Evolutionary conservation across 805 yeast genomes (phyloP).

Genomic region (Candida coleopterorum): DNA sequence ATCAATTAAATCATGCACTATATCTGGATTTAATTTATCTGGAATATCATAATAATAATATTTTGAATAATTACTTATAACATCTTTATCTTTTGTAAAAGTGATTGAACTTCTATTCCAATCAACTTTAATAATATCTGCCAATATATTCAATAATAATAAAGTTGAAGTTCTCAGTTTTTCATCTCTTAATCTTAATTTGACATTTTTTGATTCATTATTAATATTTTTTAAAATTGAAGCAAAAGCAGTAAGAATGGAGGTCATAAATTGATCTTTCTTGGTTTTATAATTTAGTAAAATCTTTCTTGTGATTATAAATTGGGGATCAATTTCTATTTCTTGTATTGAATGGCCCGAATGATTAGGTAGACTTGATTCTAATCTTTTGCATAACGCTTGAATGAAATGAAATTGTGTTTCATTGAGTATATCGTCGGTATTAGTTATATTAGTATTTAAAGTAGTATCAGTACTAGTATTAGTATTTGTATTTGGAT

Average conservation of each 20-base stretch:
- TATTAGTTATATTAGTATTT: not conserved
- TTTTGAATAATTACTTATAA: slow-evolving; percentile 18
- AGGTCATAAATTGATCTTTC: slow-evolving; percentile 14
- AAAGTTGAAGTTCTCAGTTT: slow-evolving; percentile 28
- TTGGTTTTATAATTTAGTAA: slow-evolving; percentile 16
- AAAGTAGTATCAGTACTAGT: too few species aligned
- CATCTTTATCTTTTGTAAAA: slow-evolving; percentile 11
- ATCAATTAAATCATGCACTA: slow-evolving; percentile 21
- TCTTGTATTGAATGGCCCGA: slow-evolving; percentile 36
- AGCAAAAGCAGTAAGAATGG: slow-evolving; percentile 20
- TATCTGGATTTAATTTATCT: slow-evolving; percentile 15
- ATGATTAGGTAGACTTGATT: slow-evolving; percentile 31
- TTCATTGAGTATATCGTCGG: not conserved
- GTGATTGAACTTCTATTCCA: slow-evolving; percentile 23
- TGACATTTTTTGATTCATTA: slow-evolving; percentile 17
- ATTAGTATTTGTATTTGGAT: too few species aligned
- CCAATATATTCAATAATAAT: slow-evolving; percentile 26
- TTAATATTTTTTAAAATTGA: slow-evolving; percentile 20
- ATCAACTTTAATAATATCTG: slow-evolving; percentile 21
- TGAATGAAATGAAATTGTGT: slow-evolving; percentile 14
- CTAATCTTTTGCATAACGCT: slow-evolving; percentile 24
- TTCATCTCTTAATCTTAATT: slow-evolving; percentile 25
- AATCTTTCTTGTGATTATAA: slow-evolving; percentile 25
- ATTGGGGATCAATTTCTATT: slow-evolving; percentile 39
- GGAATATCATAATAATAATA: slow-evolving; percentile 29